These are phyloP conservation scores for Teratosphaeria nubilosa DNA, from an alignment of 2,329 filamentous ascomycete species.

Conservation along the genomic window DNA sequence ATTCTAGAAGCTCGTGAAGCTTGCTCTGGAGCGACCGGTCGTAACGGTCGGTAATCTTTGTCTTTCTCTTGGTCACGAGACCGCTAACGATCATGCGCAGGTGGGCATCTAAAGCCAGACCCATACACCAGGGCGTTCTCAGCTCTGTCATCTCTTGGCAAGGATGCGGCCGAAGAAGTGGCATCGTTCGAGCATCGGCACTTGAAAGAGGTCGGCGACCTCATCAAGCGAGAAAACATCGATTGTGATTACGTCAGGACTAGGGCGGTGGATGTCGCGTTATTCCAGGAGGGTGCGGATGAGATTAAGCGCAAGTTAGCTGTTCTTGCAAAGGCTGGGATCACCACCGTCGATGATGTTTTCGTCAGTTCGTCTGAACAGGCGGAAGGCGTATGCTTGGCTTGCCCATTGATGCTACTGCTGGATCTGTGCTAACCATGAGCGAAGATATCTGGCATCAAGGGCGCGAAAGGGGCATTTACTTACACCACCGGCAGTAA, in stretches of 20 bases:
- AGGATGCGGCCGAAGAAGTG: slow-evolving; percentile 18
- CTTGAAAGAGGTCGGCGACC: slow-evolving; percentile 21
- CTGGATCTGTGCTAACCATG: neutral
- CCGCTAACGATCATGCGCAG: slow-evolving; percentile 1
- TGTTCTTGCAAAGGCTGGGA: slow-evolving; percentile 18
- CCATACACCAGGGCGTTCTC: slow-evolving; percentile 20
- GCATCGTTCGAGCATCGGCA: slow-evolving; percentile 21
- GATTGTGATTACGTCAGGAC: slow-evolving; percentile 36
- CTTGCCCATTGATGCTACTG: slow-evolving; percentile 18
- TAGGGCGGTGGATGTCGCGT: slow-evolving; percentile 26
- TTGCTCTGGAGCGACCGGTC: slow-evolving; percentile 66
- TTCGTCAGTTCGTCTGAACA: slow-evolving; percentile 18
- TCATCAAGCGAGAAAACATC: slow-evolving; percentile 25
- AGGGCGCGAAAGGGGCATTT: neutral
- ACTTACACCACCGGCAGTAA: neutral
- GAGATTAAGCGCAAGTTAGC: slow-evolving; percentile 23
- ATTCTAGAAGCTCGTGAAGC: slow-evolving; percentile 66
- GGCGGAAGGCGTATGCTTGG: slow-evolving; percentile 23
- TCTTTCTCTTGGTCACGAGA: neutral
- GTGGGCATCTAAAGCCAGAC: slow-evolving; percentile 28
- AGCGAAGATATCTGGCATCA: neutral
- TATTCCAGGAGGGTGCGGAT: slow-evolving; percentile 15
- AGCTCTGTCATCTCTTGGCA: slow-evolving; percentile 15
- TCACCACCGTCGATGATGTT: slow-evolving; percentile 21
- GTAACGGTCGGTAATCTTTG: slow-evolving; percentile 32